Conservation (phyloP, 2,329 filamentous ascomycete genomes). For the Penicillium frequentans region DNA sequence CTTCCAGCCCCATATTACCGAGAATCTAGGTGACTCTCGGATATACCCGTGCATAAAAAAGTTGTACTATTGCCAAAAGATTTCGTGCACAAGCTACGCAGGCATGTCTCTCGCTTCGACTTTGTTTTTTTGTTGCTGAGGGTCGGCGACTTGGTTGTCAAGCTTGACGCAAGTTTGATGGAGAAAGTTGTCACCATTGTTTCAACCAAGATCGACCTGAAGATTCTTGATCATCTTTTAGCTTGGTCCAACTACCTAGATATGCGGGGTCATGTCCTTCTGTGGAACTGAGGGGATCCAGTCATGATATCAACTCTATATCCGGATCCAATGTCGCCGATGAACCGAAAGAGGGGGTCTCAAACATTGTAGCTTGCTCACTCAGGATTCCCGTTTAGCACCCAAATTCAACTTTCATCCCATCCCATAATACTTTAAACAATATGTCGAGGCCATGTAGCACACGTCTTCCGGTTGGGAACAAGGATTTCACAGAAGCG, state of each 20-base stretch:
- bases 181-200: not conserved
- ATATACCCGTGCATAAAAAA: not conserved
- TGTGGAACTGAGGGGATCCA: not conserved
- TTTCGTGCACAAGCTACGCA: no score
- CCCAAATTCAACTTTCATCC: not conserved
- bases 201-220: not conserved
- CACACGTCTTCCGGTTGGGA: constrained; percentile 34
- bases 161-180: not conserved
- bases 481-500: constrained; percentile 53
- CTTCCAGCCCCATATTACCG: not conserved
- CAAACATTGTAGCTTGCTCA: no score
- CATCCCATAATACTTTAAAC: not conserved
- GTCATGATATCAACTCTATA: not conserved
- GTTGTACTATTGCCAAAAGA: no score
- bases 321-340: not conserved
- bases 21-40: not conserved
- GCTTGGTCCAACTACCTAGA: not conserved
- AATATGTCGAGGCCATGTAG: constrained; percentile 7
- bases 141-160: no score
- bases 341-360: not conserved
- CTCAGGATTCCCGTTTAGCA: not conserved
- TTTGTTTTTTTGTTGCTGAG: not conserved
- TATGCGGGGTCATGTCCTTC: not conserved
- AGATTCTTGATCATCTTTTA: not conserved
- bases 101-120: not conserved